phyloP scores from a whole-genome alignment of 2,329 filamentous ascomycete species.

The Zelopaecilomyces penicillatus region DNA sequence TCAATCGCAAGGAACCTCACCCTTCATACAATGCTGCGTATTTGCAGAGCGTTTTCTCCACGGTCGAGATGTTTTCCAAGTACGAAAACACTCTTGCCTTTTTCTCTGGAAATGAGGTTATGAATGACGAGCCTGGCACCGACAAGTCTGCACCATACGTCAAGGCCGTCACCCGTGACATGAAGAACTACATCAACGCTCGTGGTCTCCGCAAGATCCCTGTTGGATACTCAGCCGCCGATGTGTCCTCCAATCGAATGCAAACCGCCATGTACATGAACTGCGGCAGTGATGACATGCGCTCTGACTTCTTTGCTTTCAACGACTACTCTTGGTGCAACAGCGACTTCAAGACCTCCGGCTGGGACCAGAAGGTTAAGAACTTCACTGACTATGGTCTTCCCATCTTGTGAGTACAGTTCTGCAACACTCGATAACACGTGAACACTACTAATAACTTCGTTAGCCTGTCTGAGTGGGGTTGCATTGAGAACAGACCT shows the following conservation, averaged over 20 bases:
- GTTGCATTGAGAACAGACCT: conserved; percentile 67
- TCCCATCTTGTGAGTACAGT: conserved; percentile 59
- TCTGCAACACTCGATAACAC: no score
- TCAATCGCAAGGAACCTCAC: conserved; percentile 71
- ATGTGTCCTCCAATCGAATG: conserved; percentile 76
- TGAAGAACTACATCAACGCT: conserved; percentile 59
- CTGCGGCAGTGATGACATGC: conserved; percentile 75
- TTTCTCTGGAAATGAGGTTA: conserved; percentile 76
- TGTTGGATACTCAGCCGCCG: conserved; percentile 71
- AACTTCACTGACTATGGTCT: conserved; percentile 81
- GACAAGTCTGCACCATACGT: conserved; percentile 63
- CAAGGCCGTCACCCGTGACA: conserved; percentile 71
- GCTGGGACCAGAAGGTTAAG: conserved; percentile 83
- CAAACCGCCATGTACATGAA: conserved; percentile 90
- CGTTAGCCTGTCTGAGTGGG: conserved; percentile 76
- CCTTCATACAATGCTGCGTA: conserved; percentile 81
- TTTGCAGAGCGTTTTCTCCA: conserved; percentile 77
- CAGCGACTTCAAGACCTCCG: conserved; percentile 59
- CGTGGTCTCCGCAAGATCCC: conserved; percentile 57
- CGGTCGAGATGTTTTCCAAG: conserved; percentile 72
- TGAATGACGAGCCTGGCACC: conserved; percentile 57
- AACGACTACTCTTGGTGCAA: conserved; percentile 88
- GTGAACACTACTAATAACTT: no score
- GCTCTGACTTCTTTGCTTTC: conserved; percentile 83
- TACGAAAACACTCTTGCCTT: conserved; percentile 84